Base-by-base conservation (phyloP, 805 yeast genomes). In the Suhomyces xylopsoci region DNA sequence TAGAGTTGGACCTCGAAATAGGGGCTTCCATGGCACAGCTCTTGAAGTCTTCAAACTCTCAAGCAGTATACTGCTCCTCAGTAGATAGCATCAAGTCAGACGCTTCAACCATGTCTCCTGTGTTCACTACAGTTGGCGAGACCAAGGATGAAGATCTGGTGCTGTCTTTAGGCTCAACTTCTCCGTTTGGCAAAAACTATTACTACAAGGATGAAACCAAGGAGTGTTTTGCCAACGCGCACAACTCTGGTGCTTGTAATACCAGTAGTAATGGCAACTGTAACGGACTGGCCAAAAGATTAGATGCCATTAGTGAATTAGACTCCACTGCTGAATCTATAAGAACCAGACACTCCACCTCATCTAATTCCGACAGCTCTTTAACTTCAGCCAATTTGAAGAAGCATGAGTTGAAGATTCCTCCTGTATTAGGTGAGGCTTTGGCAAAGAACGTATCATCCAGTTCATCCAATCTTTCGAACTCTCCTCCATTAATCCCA, bases 21-120 rank as follows among this genome's bases (percentile, higher is more conserved):
- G 79, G 76, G 22, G 73, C 70, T n/a, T 71, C 78, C 32, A 69
- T 77, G 76, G 81, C 83, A 2, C 66, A 62, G 47, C 66, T 79
- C 20, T 60, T 73, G 54, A 52, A 50, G 44, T 12, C 45, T 14
- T 19, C 48, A 25, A 22, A 40, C 20, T 28, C 48, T 19, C 45
- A 41, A 38, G 43, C 57, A 10, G 64, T 58, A 15, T 66, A 64
- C 51, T 67, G 73, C 46, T 75, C 80, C 3, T 76, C 81, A 1
- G 51, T 71, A 4, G 81, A 76, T 26, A 73, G 79, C 57, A 77
- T 73, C 45, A 68, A 69, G 50, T 71, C 80, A 24, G 64, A 58
- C 40, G 58, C 62, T 24, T 58, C 69, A 14, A 58, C 63, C 3
- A 59, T 62, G 20, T 68, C 73, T 10, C 76, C 77, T 2, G 68